Evolutionary conservation across 2,329 filamentous ascomycete species (phyloP), one percentile per base, ranked within the genome.

Genomic region (Aspergillus sergii): DNA sequence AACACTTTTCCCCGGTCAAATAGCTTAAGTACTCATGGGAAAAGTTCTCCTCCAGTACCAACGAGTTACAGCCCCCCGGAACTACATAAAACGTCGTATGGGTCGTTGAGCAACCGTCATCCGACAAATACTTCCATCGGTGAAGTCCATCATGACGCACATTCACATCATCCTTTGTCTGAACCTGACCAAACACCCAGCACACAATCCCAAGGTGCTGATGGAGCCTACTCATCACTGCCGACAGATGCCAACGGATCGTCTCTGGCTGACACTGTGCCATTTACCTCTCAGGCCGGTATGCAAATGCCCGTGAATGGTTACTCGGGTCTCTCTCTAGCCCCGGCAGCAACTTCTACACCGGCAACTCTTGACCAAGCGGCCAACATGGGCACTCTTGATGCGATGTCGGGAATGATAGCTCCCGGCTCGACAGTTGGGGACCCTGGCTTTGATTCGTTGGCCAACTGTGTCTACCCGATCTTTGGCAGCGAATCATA

Each of bases 401-500:
- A 69, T 51, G 59, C 74, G 41, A 68, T 71, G 32, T 59, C 72
- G 8, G 70, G 68, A 2, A 65, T 73, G 62, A 67, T 76, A 64
- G 64, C 66, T 19, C 57, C 73, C 26, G 67, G 65, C 59, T 61
- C 73, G 34, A 63, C 69, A 32, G 67, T 71, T 23, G 57, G 70
- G 30, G 69, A 72, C 59, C 62, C 73, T 26, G 69, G 72, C 34
- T 73, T 79, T 16, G 80, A 81, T 54, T 71, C 77, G 21, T 73
- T 77, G 58, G 71, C 73, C 14, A 71, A 73, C 6, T 81, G 76
- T 64, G 75, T 91, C 5, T 91, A 96, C 70, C 93, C 94, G 0
- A 90, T 97, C 30, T 97, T 97, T 77, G 93, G 93, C 19, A 89
- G 86, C 30, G 93, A 96, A 70, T 90, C 88, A 21, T 89, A 92